phyloP scores from a whole-genome alignment of 2,329 filamentous ascomycete species.

The Sphaerostilbella broomeana region DNA sequence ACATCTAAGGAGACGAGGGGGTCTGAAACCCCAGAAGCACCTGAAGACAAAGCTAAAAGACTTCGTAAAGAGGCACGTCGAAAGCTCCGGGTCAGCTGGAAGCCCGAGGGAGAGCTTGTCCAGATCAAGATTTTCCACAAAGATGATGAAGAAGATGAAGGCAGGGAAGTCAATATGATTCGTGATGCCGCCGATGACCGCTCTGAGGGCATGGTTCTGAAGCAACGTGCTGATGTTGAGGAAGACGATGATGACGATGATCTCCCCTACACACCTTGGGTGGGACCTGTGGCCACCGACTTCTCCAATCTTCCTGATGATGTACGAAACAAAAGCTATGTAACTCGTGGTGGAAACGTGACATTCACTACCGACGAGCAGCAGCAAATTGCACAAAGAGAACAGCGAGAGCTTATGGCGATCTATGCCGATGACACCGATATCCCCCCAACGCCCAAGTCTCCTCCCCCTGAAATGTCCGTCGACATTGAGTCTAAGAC shows the following conservation, averaged over 20 bases:
- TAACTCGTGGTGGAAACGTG: conserved; percentile 47
- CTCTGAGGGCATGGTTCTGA: conserved; percentile 64
- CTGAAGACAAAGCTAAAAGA: conserved; percentile 60
- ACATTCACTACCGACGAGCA: conserved; percentile 50
- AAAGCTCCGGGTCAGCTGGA: conserved; percentile 65
- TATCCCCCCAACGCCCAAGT: conserved; percentile 51
- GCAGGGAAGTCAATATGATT: conserved; percentile 60
- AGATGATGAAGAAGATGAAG: conserved; percentile 63
- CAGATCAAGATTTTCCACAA: conserved; percentile 65
- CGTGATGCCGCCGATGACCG: conserved; percentile 67
- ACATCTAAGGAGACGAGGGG: conserved; percentile 46
- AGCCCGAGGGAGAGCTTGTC: conserved; percentile 58
- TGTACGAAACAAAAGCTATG: conserved; percentile 41
- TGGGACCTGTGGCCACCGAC: conserved; percentile 40
- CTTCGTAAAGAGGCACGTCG: conserved; percentile 66
- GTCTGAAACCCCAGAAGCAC: conserved; percentile 54
- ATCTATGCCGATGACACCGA: conserved; percentile 49
- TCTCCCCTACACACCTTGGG: conserved; percentile 46
- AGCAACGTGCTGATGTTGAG: conserved; percentile 42
- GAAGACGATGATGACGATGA: conserved; percentile 55
- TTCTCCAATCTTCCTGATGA: conserved; percentile 42
- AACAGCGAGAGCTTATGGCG: conserved; percentile 55
- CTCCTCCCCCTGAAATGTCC: conserved; percentile 36
- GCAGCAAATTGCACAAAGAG: conserved; percentile 48
- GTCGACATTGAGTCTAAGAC: conserved; percentile 22